Conservation (phyloP, 768 basidiomycete genomes). For the Pleurotus cornucopiae region DNA sequence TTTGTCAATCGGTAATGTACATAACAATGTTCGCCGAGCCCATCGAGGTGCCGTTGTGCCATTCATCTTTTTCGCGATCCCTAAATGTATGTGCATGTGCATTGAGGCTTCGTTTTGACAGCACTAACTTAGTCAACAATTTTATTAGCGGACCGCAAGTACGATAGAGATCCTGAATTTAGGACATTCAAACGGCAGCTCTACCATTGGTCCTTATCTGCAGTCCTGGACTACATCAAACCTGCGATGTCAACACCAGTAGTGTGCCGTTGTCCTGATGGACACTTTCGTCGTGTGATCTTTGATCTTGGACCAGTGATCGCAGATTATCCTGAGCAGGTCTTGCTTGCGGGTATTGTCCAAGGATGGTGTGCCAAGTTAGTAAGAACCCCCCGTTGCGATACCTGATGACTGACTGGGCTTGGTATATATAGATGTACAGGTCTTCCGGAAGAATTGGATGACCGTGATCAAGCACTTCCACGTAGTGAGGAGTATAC, state of each 20-base stretch:
- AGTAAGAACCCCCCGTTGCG: too few species aligned
- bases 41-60: conserved; percentile 24
- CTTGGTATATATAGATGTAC: too few species aligned
- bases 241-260: conserved; percentile 15
- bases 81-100: too few species aligned
- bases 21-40: conserved; percentile 25
- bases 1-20: conserved; percentile 25
- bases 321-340: conserved; percentile 36
- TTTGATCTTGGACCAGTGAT: conserved; percentile 32
- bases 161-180: conserved; percentile 16
- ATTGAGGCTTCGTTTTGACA: too few species aligned
- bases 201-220: conserved; percentile 23
- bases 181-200: conserved; percentile 24
- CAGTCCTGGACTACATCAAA: conserved; percentile 22
- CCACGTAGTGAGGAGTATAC: too few species aligned
- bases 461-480: too few species aligned
- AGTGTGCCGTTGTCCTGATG: conserved; percentile 22
- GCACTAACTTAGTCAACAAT: too few species aligned
- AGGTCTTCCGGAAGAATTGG: too few species aligned
- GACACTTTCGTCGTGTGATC: conserved; percentile 21
- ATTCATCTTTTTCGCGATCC: conserved; percentile 25
- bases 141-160: background rate
- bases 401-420: too few species aligned
- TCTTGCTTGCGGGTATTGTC: conserved; percentile 24
- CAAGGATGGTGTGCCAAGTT: conserved; percentile 34